A percentile compares a stretch with the other conserved stretches of the same genome.
These are phyloP conservation scores for Suillus variegatus DNA, from an alignment of 768 basidiomycete species.

Conservation along the genomic window DNA sequence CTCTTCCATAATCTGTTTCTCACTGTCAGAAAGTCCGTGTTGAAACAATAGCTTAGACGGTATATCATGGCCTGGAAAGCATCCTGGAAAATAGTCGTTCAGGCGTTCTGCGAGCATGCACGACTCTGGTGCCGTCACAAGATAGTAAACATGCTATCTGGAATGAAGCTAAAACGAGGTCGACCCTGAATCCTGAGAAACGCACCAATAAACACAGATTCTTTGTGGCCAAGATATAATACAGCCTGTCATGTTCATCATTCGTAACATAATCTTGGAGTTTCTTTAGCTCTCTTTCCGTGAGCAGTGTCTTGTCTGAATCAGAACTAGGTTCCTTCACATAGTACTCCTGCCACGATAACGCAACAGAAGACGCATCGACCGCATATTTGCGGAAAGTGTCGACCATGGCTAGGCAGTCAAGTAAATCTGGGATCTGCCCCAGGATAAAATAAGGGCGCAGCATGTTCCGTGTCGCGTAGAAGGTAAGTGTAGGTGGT, in stretches of 20 bases:
- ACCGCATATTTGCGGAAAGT: slow-evolving; percentile 20
- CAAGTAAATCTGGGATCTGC: slow-evolving; percentile 31
- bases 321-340: slow-evolving; percentile 12
- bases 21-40: slow-evolving; percentile 21
- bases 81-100: slow-evolving; percentile 32
- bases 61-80: slow-evolving; percentile 11
- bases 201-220: slow-evolving; percentile 25
- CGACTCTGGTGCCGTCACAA: slow-evolving; percentile 30
- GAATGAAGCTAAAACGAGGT: neutral
- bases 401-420: slow-evolving; percentile 26
- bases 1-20: slow-evolving; percentile 19
- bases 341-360: slow-evolving; percentile 30
- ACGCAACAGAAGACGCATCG: slow-evolving; percentile 18
- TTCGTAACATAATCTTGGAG: slow-evolving; percentile 15
- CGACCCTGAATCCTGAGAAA: neutral
- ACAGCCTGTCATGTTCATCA: slow-evolving; percentile 18
- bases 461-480: slow-evolving; percentile 30
- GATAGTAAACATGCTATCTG: slow-evolving; percentile 28
- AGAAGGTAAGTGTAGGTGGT: slow-evolving; percentile 25
- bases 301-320: slow-evolving; percentile 18
- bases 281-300: slow-evolving; percentile 16
- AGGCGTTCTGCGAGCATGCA: slow-evolving; percentile 21
- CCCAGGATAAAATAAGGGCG: slow-evolving; percentile 29
- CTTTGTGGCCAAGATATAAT: slow-evolving; percentile 25
- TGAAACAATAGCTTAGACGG: slow-evolving; percentile 28